Evolutionary conservation across 768 basidiomycete genomes (phyloP).

Genomic region (Podaxis sp.): DNA sequence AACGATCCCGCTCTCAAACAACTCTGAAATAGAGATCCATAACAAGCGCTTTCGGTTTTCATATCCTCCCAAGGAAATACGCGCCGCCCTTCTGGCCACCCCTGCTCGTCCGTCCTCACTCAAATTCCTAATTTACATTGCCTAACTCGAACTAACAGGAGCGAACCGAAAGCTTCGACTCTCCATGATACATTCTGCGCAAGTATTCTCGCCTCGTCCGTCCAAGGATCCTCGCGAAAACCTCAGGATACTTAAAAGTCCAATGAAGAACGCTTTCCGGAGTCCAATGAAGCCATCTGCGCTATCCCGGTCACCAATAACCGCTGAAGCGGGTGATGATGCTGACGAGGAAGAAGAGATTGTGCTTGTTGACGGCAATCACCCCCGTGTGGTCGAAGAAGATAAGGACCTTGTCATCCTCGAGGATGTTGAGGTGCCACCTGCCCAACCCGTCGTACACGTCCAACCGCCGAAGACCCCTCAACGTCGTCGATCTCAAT

Average conservation of each 20-base stretch:
- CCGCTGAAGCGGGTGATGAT: slow-evolving; percentile 16
- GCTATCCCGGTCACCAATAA: slow-evolving; percentile 22
- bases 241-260: slow-evolving; percentile 60
- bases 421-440: slow-evolving; percentile 52
- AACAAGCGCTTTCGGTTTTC: slow-evolving; percentile 69
- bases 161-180: slow-evolving; percentile 55
- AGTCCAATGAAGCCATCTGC: slow-evolving; percentile 27
- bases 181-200: slow-evolving; percentile 73
- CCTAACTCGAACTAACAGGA: slow-evolving; percentile 19
- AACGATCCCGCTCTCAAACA: slow-evolving; percentile 64
- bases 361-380: slow-evolving; percentile 62
- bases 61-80: slow-evolving; percentile 73
- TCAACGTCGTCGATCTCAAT: slow-evolving; percentile 33
- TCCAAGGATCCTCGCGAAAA: slow-evolving; percentile 61
- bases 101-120: slow-evolving; percentile 40
- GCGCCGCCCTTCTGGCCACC: slow-evolving; percentile 48
- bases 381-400: slow-evolving; percentile 68
- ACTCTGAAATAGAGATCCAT: slow-evolving; percentile 66
- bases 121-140: not conserved
- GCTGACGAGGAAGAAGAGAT: slow-evolving; percentile 44
- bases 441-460: slow-evolving; percentile 19
- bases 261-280: slow-evolving; percentile 40
- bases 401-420: slow-evolving; percentile 70
- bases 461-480: slow-evolving; percentile 32
- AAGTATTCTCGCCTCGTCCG: slow-evolving; percentile 69